A percentile compares a stretch with the other conserved stretches of the same genome.
phyloP scores from a whole-genome alignment of 306 rosid species.

The Hylodesmum podocarpum region DNA sequence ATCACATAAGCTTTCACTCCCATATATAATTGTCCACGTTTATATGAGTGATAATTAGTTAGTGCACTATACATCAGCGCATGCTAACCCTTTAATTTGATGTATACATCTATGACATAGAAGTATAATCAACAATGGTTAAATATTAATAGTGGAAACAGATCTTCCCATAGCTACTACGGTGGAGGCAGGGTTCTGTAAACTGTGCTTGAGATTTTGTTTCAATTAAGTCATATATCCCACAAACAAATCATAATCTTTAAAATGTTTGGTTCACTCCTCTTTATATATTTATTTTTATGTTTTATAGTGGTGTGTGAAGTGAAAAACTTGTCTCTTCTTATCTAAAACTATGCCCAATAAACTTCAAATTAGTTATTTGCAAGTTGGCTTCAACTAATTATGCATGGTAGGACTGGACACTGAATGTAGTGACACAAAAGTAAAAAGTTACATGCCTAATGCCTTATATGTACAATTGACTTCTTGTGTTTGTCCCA shows the following conservation, averaged over 20 bases:
- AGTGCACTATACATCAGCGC: conserved; percentile 32
- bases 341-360: conserved; percentile 3
- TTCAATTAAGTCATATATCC: conserved; percentile 44
- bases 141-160: conserved; percentile 29
- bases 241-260: conserved; percentile 24
- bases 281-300: not conserved
- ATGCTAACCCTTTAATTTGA: conserved; percentile 23
- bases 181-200: not conserved
- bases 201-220: conserved; percentile 25
- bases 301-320: not conserved
- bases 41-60: not conserved
- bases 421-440: not conserved
- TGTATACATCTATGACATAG: not conserved
- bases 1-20: not conserved
- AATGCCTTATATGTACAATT: not conserved
- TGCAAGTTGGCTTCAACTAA: conserved; percentile 24
- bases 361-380: not conserved
- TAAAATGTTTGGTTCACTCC: not conserved
- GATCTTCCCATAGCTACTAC: conserved; percentile 19
- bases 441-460: conserved; percentile 3
- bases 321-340: conserved; percentile 19
- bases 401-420: not conserved
- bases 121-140: not conserved
- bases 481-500: not conserved
- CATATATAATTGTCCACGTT: conserved; percentile 16